Evolutionary conservation across 2,329 filamentous ascomycete genomes (phyloP).

Genomic region (Aspergillus quadrilineatus): DNA sequence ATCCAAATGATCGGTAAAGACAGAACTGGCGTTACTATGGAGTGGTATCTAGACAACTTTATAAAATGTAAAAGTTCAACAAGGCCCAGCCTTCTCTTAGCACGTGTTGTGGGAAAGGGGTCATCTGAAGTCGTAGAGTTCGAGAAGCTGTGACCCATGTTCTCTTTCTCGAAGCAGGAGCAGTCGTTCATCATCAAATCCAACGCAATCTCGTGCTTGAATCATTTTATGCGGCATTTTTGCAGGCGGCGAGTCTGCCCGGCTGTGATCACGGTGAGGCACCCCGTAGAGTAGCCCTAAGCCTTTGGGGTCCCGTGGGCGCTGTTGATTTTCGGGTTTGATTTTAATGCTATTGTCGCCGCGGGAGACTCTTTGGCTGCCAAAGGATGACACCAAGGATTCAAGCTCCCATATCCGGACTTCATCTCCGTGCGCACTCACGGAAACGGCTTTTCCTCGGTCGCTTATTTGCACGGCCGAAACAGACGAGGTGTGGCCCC

Average conservation of each 20-base stretch:
- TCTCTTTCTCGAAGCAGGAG: conserved; percentile 73
- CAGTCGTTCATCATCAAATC: conserved; percentile 91
- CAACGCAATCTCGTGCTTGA: conserved; percentile 65
- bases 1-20: no score
- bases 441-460: conserved; percentile 84
- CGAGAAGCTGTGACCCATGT: conserved; percentile 67
- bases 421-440: conserved; percentile 75
- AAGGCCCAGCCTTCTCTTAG: not conserved
- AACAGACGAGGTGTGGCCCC: conserved; percentile 89
- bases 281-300: conserved; percentile 7
- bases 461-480: conserved; percentile 81
- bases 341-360: conserved; percentile 57
- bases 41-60: not conserved
- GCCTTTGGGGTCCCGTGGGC: conserved; percentile 2
- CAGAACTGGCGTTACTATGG: not conserved
- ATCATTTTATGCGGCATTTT: conserved; percentile 41
- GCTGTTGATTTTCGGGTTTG: conserved; percentile 39
- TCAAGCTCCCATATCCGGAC: conserved; percentile 89
- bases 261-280: conserved; percentile 19
- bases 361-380: conserved; percentile 43
- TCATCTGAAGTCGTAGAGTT: conserved; percentile 84
- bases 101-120: not conserved
- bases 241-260: conserved; percentile 26
- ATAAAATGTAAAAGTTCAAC: not conserved
- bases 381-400: conserved; percentile 57